Percentiles rank a stretch among this genome's conserved stretches.
These are phyloP conservation scores for Amniculicola lignicola DNA, from an alignment of 495 filamentous ascomycete species.

Conservation along the genomic window DNA sequence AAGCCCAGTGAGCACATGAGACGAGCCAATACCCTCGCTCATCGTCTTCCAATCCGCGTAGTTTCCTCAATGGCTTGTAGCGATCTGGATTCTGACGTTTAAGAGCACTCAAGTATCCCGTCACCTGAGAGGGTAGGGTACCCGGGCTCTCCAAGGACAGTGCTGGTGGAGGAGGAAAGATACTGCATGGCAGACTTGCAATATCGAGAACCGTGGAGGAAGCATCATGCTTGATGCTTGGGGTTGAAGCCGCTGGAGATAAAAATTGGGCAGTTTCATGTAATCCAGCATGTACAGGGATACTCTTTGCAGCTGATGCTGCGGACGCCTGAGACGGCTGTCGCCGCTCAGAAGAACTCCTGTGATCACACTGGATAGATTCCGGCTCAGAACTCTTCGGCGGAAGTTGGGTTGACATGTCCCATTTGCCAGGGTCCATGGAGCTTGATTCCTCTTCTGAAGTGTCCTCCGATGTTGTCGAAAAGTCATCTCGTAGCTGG, in stretches of 20 bases:
- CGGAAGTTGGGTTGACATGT: not conserved
- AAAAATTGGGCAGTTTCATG: not conserved
- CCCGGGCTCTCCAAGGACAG: constrained; percentile 1
- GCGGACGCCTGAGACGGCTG: not conserved
- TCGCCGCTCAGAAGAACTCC: not conserved
- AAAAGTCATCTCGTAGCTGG: constrained; percentile 26
- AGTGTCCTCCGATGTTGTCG: constrained; percentile 13
- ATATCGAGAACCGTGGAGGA: not conserved
- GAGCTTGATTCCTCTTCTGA: constrained; percentile 9
- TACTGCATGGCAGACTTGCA: constrained; percentile 13
- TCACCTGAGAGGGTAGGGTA: constrained; percentile 27
- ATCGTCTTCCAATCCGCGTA: constrained; percentile 8
- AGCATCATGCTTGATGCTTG: not conserved
- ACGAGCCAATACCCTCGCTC: constrained; percentile 31
- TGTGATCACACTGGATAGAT: not conserved
- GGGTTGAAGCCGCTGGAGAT: not conserved
- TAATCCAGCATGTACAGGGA: not conserved
- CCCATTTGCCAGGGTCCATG: not conserved
- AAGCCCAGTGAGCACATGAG: constrained; percentile 15
- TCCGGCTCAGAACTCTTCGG: not conserved
- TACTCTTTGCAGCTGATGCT: not conserved
- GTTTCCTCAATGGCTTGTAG: constrained; percentile 9
- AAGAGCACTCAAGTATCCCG: constrained; percentile 9
- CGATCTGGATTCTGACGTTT: constrained; percentile 19
- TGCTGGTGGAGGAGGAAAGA: constrained; percentile 13